Evolutionary conservation across 768 basidiomycete species (phyloP).

Genomic region (Cytidiella melzeri): DNA sequence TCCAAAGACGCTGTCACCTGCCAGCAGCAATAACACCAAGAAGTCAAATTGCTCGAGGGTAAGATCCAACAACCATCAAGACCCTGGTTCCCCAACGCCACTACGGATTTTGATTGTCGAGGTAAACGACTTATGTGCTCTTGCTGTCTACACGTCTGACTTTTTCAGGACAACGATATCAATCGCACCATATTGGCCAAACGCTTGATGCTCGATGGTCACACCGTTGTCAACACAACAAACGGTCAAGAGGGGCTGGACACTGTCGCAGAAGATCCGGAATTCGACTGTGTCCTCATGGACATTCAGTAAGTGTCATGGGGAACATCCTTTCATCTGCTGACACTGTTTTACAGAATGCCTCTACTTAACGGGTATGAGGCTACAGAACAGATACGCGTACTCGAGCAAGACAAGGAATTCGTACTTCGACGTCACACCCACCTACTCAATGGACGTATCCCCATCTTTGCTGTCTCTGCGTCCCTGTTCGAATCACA

Average conservation of each 20-base stretch:
- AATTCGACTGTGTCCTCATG: constrained; percentile 76
- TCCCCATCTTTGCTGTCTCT: constrained; percentile 80
- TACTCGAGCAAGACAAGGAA: constrained; percentile 38
- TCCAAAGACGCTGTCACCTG: too few species aligned
- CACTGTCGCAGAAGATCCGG: constrained; percentile 45
- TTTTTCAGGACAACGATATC: constrained; percentile 63
- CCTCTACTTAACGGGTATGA: constrained; percentile 74
- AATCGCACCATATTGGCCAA: constrained; percentile 69
- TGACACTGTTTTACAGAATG: constrained; percentile 43
- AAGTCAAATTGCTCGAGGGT: constrained; percentile 5
- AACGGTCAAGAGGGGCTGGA: constrained; percentile 77
- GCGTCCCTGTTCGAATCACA: constrained; percentile 61
- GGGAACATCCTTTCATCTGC: background rate
- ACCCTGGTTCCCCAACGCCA: constrained; percentile 5
- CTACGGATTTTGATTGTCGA: constrained; percentile 62
- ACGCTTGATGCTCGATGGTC: constrained; percentile 58
- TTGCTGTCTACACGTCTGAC: too few species aligned
- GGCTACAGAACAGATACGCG: constrained; percentile 60
- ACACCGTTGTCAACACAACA: constrained; percentile 55
- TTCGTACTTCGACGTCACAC: constrained; percentile 32
- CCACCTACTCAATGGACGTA: constrained; percentile 48
- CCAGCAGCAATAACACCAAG: too few species aligned
- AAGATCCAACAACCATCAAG: background rate
- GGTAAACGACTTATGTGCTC: constrained; percentile 36
- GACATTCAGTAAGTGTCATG: constrained; percentile 60